These are phyloP conservation scores for Curvularia verruculosa DNA, from an alignment of 2,329 filamentous ascomycete species.

Conservation along the genomic window DNA sequence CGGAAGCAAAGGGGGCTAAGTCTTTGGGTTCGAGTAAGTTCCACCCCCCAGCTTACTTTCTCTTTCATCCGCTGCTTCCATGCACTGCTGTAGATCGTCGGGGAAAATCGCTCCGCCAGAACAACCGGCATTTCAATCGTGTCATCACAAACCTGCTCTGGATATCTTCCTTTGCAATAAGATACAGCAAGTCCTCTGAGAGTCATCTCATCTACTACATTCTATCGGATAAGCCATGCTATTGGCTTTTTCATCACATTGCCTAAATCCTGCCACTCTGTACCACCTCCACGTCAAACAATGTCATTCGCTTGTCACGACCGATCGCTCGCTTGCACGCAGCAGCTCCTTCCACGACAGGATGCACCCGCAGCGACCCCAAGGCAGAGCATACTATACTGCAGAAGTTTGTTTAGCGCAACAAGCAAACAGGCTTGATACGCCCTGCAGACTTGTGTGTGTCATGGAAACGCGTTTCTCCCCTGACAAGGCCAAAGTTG, in stretches of 20 bases:
- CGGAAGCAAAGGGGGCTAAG: not conserved
- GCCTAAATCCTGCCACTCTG: not conserved
- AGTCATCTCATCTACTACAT: not conserved
- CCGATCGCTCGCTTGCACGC: not conserved
- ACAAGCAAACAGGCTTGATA: not conserved
- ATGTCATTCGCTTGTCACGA: not conserved
- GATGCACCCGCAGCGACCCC: not conserved
- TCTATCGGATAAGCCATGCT: not conserved
- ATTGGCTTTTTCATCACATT: not conserved
- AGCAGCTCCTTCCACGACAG: not conserved
- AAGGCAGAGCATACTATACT: not conserved
- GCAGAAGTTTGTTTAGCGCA: not conserved
- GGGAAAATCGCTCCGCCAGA: not conserved
- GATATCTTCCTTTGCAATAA: not conserved
- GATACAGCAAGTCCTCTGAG: not conserved
- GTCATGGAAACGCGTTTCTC: not conserved
- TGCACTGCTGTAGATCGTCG: slow-evolving; percentile 9
- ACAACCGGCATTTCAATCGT: not conserved
- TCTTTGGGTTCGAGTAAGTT: not conserved
- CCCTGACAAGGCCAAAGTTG: not conserved
- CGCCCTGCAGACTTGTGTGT: not conserved
- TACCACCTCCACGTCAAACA: not conserved
- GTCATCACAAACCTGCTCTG: not conserved
- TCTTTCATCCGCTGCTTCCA: slow-evolving; percentile 10
- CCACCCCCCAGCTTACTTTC: not conserved